These are phyloP conservation scores for Candida vaughaniae DNA, from an alignment of 805 yeast genomes.

Conservation along the genomic window DNA sequence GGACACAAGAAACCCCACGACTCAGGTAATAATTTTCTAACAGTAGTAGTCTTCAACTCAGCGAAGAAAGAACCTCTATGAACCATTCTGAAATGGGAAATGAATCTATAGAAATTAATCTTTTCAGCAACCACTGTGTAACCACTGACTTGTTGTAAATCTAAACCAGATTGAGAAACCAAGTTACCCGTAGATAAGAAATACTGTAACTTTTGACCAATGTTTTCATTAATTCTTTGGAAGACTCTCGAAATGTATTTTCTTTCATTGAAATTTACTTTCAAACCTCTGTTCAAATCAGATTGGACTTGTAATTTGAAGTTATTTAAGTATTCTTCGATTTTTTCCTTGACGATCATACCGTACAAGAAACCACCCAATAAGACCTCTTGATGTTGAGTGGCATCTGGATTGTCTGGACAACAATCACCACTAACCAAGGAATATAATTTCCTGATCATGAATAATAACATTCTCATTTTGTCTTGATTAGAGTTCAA, in stretches of 20 bases:
- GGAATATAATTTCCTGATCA: conserved; percentile 93
- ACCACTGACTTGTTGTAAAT: conserved; percentile 96
- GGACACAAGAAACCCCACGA: conserved; percentile 99
- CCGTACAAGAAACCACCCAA: conserved; percentile 96
- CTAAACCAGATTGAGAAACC: conserved; percentile 95
- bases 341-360: conserved; percentile 93
- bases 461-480: conserved; percentile 82
- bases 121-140: conserved; percentile 98
- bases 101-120: conserved; percentile 93
- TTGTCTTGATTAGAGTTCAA: conserved; percentile 72
- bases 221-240: conserved; percentile 80
- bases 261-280: conserved; percentile 80
- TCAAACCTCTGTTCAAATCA: conserved; percentile 75
- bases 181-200: conserved; percentile 96
- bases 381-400: conserved; percentile 96
- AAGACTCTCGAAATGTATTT: conserved; percentile 82
- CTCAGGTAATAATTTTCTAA: conserved; percentile 92
- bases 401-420: conserved; percentile 98
- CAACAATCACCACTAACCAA: conserved; percentile 95
- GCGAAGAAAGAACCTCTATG: conserved; percentile 99
- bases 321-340: conserved; percentile 84
- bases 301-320: conserved; percentile 72
- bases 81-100: conserved; percentile 99
- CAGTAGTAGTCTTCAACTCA: conserved; percentile 95
- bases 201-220: conserved; percentile 91